A percentile compares a stretch with the other conserved stretches of the same genome.
These are phyloP conservation scores for Logfia minima DNA, from an alignment of 129 eudicot species.

Conservation along the genomic window DNA sequence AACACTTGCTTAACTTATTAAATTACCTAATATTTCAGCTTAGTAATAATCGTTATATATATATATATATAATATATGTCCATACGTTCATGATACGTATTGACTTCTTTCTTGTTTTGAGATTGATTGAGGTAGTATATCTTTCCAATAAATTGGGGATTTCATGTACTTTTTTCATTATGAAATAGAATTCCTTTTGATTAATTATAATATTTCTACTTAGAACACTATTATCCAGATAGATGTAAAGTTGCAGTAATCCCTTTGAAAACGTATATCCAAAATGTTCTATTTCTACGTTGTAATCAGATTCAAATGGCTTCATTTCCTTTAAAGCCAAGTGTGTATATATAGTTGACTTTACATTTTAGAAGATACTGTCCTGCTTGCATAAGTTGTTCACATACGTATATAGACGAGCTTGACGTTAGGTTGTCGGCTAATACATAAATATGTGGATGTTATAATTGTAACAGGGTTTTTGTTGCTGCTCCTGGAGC, in stretches of 20 bases:
- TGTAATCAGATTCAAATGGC: not conserved
- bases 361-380: too few relatives aligned
- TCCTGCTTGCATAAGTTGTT: not conserved
- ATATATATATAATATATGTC: too few relatives aligned
- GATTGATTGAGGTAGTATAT: not conserved
- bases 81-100: not conserved
- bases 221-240: not conserved
- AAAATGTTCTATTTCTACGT: not conserved
- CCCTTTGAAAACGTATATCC: not conserved
- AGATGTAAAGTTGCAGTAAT: not conserved
- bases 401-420: not conserved
- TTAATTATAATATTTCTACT: not conserved
- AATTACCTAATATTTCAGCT: not conserved
- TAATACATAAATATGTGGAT: conserved; percentile 3
- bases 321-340: too few relatives aligned
- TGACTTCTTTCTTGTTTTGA: conserved; percentile 13
- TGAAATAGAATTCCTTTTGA: not conserved
- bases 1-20: not conserved
- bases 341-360: too few relatives aligned
- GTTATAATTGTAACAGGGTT: conserved; percentile 18
- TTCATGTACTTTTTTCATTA: not conserved
- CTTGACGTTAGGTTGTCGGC: not conserved
- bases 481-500: conserved; percentile 10
- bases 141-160: conserved; percentile 14
- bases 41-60: not conserved